These are phyloP conservation scores for Punica granatum DNA, from an alignment of 345 rosid genomes.

Conservation along the genomic window DNA sequence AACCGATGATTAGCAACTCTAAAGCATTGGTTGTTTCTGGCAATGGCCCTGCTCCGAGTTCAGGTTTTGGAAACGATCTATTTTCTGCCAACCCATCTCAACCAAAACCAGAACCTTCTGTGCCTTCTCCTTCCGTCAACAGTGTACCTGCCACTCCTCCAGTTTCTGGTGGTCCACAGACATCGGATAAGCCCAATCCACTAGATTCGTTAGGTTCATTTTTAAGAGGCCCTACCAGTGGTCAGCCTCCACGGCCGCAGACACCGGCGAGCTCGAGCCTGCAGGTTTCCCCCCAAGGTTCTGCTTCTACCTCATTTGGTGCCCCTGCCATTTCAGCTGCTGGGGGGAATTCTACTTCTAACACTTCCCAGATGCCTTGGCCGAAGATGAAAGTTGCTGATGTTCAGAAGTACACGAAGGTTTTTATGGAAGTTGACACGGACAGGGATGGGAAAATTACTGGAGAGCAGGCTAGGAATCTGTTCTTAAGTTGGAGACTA, in stretches of 20 bases:
- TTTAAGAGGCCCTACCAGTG: slow-evolving; percentile 53
- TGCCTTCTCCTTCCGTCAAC: slow-evolving; percentile 33
- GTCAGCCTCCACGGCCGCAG: slow-evolving; percentile 42
- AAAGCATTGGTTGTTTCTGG: slow-evolving; percentile 53
- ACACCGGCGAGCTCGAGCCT: slow-evolving; percentile 39
- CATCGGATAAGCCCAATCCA: slow-evolving; percentile 47
- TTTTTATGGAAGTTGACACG: slow-evolving; percentile 84
- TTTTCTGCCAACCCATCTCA: slow-evolving; percentile 43
- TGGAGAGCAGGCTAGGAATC: slow-evolving; percentile 89
- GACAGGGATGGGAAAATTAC: slow-evolving; percentile 95
- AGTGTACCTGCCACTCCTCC: slow-evolving; percentile 36
- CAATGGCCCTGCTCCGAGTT: slow-evolving; percentile 37
- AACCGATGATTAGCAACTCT: slow-evolving; percentile 30
- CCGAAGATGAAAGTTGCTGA: slow-evolving; percentile 88
- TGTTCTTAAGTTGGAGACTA: slow-evolving; percentile 93
- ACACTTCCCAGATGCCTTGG: slow-evolving; percentile 56
- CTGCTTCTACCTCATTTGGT: slow-evolving; percentile 30
- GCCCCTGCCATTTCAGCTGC: slow-evolving; percentile 51
- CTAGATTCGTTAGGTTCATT: slow-evolving; percentile 61
- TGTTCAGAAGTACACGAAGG: slow-evolving; percentile 84
- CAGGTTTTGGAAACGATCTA: slow-evolving; percentile 45
- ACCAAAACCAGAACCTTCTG: slow-evolving; percentile 40
- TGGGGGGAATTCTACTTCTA: slow-evolving; percentile 40
- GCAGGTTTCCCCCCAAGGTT: slow-evolving; percentile 41
- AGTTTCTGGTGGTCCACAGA: slow-evolving; percentile 40